Evolutionary conservation across 192 early-diverging fungal species (phyloP), one percentile per base, ranked within the genome.

Genomic region (Backusella mclennaniae): DNA sequence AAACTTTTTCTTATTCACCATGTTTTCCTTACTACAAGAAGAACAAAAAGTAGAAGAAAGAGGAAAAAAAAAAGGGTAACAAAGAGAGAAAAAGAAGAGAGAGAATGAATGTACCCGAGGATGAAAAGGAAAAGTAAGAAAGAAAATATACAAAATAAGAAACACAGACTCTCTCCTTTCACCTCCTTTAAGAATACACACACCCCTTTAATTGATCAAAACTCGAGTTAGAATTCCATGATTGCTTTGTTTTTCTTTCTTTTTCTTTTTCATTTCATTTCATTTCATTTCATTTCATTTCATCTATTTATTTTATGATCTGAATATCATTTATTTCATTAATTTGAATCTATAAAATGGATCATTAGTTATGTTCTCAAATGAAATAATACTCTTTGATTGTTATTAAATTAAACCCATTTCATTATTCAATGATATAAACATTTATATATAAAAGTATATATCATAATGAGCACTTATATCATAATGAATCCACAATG

Each of bases 221-320:
- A 63, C 56, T 63, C 26, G 56, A 29, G 56, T 29, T 63, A 31
- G 26, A 63, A 63, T 63, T 63, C 56, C 23, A 14, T 12, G 56
- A 63, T 63, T 63, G 56, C 56, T 63, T n/a, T 63, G 56, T 11
- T 63, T 63, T 49, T 63, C 56, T 63, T 63, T 59, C 53, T 59
- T 59, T 63, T 63, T 59, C 53, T 59, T 59, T 63, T n/a, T 63
- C 23, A 15, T 49, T 49, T n/a, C n/a, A n/a, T n/a, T n/a, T n/a
- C n/a, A n/a, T n/a, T 49, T 33, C 33, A 33, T 33, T 33, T 33
- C 33, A 33, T 33, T 33, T 33, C 0, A 49, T 49, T 49, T 49
- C 46, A 49, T 49, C 19, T 49, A 49, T 49, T 49, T 49, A 49
- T 49, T 49, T 12, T 4, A 14, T 63, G 23, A 63, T 63, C 56